Percentiles rank a stretch among this genome's conserved stretches.
Conservation (phyloP, 768 basidiomycete species). For the Tricholoma hemisulphureum region DNA sequence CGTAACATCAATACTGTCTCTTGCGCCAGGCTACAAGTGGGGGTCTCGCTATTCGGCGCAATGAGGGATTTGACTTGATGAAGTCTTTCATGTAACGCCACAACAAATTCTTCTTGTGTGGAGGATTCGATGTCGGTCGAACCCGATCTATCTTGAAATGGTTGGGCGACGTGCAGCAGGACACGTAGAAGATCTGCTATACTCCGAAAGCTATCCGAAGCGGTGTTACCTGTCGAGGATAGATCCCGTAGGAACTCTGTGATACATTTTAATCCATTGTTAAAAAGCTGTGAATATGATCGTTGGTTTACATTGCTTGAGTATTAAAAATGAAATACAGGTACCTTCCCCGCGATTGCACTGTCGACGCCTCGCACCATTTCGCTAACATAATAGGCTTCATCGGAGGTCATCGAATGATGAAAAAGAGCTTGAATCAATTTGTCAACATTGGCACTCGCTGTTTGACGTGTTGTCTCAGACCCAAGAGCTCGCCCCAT, state of each 20-base stretch:
- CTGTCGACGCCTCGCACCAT: constrained; percentile 71
- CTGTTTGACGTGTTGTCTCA: constrained; percentile 51
- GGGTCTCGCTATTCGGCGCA: constrained; percentile 16
- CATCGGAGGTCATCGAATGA: constrained; percentile 72
- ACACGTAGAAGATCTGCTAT: constrained; percentile 70
- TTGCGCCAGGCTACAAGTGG: constrained; percentile 32
- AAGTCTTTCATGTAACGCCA: constrained; percentile 47
- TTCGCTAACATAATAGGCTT: constrained; percentile 82
- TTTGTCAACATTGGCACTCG: constrained; percentile 63
- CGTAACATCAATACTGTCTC: constrained; percentile 59
- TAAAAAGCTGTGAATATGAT: constrained; percentile 55
- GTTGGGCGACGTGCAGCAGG: constrained; percentile 65
- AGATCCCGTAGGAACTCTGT: constrained; percentile 49
- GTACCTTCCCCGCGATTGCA: constrained; percentile 66
- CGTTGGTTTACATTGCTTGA: background rate
- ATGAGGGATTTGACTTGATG: constrained; percentile 38
- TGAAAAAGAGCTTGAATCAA: constrained; percentile 67
- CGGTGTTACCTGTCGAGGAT: constrained; percentile 23
- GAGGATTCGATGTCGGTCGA: constrained; percentile 48
- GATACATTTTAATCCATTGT: constrained; percentile 68
- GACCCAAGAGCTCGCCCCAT: constrained; percentile 66
- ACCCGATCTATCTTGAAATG: constrained; percentile 48
- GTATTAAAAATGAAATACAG: constrained; percentile 1
- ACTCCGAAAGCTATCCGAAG: constrained; percentile 45
- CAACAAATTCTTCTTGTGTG: constrained; percentile 59